Percentiles rank a stretch among this genome's conserved stretches.
phyloP scores from a whole-genome alignment of 331 rosid genomes.

The Erythrophleum ivorense region DNA sequence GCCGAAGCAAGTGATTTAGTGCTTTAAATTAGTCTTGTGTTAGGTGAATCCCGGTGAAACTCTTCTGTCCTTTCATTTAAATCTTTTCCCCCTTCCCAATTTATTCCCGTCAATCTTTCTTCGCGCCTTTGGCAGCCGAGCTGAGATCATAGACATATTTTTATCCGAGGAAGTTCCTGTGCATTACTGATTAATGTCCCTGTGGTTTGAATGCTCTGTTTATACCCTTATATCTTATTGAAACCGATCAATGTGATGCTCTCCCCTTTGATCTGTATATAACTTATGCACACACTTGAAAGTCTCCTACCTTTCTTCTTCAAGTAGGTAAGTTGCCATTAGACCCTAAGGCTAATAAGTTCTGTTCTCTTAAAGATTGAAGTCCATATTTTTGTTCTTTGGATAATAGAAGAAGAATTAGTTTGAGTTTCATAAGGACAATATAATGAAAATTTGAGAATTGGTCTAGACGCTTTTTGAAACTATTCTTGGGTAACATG shows the following conservation, averaged over 20 bases:
- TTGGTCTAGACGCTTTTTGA: neutral
- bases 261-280: conserved; percentile 16
- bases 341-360: conserved; percentile 11
- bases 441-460: neutral
- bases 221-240: conserved; percentile 9
- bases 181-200: conserved; percentile 20
- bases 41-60: neutral
- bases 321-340: conserved; percentile 19
- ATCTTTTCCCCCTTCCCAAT: neutral
- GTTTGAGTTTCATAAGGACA: neutral
- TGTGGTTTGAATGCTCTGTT: neutral
- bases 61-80: neutral
- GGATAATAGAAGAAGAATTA: conserved; percentile 6
- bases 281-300: conserved; percentile 21
- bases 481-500: neutral
- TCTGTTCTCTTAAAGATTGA: conserved; percentile 18
- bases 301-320: conserved; percentile 25
- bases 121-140: conserved; percentile 33
- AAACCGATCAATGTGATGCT: conserved; percentile 20
- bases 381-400: conserved; percentile 1
- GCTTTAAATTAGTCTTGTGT: conserved; percentile 21
- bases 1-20: conserved; percentile 20
- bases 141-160: conserved; percentile 20
- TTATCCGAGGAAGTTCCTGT: neutral
- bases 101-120: neutral